Evolutionary conservation across 2,329 filamentous ascomycete genomes (phyloP).

Genomic region (Ceratocystiopsis brevicomis): DNA sequence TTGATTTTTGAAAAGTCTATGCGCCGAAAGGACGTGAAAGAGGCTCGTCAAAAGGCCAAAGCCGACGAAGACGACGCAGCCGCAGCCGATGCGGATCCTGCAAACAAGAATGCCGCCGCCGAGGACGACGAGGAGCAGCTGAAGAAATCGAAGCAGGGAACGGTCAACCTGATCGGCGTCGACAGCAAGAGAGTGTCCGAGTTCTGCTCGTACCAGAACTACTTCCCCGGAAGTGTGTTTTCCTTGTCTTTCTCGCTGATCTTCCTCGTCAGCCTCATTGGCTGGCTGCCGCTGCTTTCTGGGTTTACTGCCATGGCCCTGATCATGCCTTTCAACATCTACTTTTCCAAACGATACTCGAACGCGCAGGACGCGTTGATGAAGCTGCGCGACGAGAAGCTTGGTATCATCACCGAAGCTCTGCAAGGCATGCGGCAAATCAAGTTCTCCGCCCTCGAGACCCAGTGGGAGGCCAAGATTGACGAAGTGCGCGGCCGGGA

Average conservation of each 20-base stretch:
- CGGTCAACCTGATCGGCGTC: constrained; percentile 63
- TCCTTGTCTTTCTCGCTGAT: constrained; percentile 46
- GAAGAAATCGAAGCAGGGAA: constrained; percentile 43
- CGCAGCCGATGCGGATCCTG: too few species aligned
- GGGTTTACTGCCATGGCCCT: constrained; percentile 46
- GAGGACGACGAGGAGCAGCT: constrained; percentile 23
- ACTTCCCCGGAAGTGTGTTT: constrained; percentile 41
- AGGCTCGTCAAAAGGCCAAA: constrained; percentile 29
- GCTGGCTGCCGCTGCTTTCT: constrained; percentile 47
- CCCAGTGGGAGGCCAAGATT: constrained; percentile 57
- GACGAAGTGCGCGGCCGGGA: constrained; percentile 44
- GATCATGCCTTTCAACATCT: constrained; percentile 50
- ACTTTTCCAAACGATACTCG: constrained; percentile 44
- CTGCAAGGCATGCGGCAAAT: constrained; percentile 67
- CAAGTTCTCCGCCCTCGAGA: constrained; percentile 63
- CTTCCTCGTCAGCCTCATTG: constrained; percentile 51
- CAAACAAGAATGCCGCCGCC: too few species aligned
- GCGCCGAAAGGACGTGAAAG: constrained; percentile 59
- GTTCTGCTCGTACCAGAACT: constrained; percentile 46
- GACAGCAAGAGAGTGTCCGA: constrained; percentile 51
- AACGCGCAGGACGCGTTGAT: constrained; percentile 50
- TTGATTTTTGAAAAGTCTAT: constrained; percentile 62
- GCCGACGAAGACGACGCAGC: constrained; percentile 23
- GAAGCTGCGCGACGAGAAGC: constrained; percentile 57
- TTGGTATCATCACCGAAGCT: constrained; percentile 58